Evolutionary conservation across 2,329 filamentous ascomycete species (phyloP), one percentile per base, ranked within the genome.

Genomic region (Tolypocladium guangdongense): DNA sequence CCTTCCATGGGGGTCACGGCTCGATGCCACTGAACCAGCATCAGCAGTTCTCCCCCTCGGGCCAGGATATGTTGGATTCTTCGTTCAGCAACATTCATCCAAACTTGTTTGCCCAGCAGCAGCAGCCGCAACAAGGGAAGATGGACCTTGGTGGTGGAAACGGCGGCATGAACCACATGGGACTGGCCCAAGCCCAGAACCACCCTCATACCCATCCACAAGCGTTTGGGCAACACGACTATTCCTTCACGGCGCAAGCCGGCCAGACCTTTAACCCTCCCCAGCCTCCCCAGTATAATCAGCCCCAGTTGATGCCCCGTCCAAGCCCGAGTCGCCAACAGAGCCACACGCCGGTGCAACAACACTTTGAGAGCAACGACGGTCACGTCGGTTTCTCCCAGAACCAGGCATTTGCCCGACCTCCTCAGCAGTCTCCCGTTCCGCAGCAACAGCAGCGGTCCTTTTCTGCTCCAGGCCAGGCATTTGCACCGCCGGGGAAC

Each of bases 31-130:
- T 71, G 51, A 63, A 48, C 16, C 52, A 54, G 33, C 54, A 62
- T 51, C 66, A 68, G 51, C 68, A 67, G 41, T 74, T 65, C 54
- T 58, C 63, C 43, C 65, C 67, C 33, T 55, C 66, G 16, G 58
- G 58, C 39, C 64, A 68, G 55, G 69, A 72, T 54, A 64, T 67
- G 47, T 62, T 73, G 41, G 66, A 73, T 53, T 63, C 70, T 41
- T 62, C 65, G 33, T 71, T 73, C 49, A 59, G 62, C 59, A 65
- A 66, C 53, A 63, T 73, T 11, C 66, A 71, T 39, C 61, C 68
- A 16, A 69, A 70, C 37, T 52, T 72, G 27, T 74, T 71, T 52
- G 59, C 58, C 11, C 69, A 72, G 49, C 68, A 68, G 51, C 46
- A 53, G 38, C 54, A 43, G 24, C 35, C 45, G 12, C 50, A 50